Evolutionary conservation across 805 yeast species (phyloP), one percentile per base, ranked within the genome.

Genomic region (Candida qinlingensis): DNA sequence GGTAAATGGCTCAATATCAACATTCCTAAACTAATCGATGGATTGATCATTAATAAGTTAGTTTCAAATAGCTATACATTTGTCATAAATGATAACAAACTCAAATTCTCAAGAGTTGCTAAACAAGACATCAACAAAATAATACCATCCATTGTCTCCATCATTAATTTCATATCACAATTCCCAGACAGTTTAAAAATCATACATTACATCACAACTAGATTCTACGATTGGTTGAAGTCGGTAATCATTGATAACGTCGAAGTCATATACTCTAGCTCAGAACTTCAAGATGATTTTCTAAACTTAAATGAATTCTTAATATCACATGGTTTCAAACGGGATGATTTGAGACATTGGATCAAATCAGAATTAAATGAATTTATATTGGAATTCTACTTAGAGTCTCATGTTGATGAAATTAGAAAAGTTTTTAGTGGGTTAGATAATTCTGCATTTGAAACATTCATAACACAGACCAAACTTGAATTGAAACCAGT

Each of bases 271-370:
- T 55, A 52, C 40, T 30, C 35, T 30, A 30, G 51, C 28, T 39
- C 39, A 8, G 52, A 37, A 8, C 37, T 51, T 8, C 53, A 54
- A 44, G 26, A 12, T 2, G 39, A 44, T 6, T 52, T 61, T 28
- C 39, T 50, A 2, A 45, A 56, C 27, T 47, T 60, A 26, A 56
- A 58, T 37, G 43, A 48, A 4, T 51, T 55, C 39, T 46, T 60
- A 28, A 40, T 39, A 9, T 34, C 47, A 3, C 40, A 45, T 28
- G 49, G 50, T 8, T 54, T 59, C 44, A 55, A 49, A 29, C 54
- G 63, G 42, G 48, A 50, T 34, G 53, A 55, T 37, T 40, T 60
- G 28, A 44, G 45, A n/a, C 53, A 48, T 11, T 61, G 63, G 63
- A 55, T 60, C 13, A 39, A 54, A 5, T 37, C 44, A 6, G 64